Evolutionary conservation across 805 yeast species (phyloP).

Genomic region (Debaryomyces tyrocola): DNA sequence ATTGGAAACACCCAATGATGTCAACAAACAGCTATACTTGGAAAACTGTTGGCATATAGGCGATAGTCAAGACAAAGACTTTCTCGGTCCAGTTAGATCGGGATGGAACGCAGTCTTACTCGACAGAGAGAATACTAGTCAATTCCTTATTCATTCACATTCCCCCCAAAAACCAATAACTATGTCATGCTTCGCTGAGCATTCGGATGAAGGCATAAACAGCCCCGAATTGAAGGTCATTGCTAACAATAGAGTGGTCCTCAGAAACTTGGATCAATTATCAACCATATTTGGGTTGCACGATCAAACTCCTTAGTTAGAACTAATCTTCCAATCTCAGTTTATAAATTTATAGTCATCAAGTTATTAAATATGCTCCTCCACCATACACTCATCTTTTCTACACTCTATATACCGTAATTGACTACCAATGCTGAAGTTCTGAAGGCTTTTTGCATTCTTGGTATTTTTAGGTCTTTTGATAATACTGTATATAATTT

Average conservation of each 20-base stretch:
- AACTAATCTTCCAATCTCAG: too few species aligned
- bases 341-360: too few species aligned
- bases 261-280: conserved; percentile 9
- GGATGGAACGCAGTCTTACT: conserved; percentile 65
- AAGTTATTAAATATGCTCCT: too few species aligned
- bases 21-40: conserved; percentile 14
- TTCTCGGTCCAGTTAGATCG: conserved; percentile 48
- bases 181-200: background rate
- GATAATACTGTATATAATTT: too few species aligned
- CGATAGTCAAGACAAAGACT: conserved; percentile 58
- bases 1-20: conserved; percentile 6
- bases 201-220: conserved; percentile 3
- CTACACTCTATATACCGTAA: too few species aligned
- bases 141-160: conserved; percentile 9
- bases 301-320: too few species aligned
- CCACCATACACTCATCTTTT: too few species aligned
- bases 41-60: conserved; percentile 63
- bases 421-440: too few species aligned
- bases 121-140: conserved; percentile 38
- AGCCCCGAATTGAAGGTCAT: conserved; percentile 22
- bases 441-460: too few species aligned
- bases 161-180: conserved; percentile 1
- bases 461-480: too few species aligned
- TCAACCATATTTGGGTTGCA: background rate
- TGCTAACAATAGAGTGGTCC: conserved; percentile 34